Evolutionary conservation across 2,329 filamentous ascomycete species (phyloP).

Genomic region (Penicillium concentricum): DNA sequence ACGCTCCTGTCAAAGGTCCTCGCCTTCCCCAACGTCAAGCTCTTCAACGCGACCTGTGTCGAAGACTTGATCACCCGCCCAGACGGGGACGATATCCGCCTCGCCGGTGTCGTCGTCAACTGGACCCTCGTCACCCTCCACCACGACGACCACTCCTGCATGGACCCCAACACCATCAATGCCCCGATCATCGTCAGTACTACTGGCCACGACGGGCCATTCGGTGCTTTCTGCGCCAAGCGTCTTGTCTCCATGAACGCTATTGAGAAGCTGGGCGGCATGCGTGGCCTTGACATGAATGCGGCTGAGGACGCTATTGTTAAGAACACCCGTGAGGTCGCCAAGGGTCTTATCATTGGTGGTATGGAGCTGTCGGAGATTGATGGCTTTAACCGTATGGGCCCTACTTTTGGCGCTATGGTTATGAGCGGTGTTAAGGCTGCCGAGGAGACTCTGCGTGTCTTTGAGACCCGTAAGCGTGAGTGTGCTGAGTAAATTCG

Average conservation of each 20-base stretch:
- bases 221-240: slow-evolving; percentile 89
- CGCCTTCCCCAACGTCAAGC: slow-evolving; percentile 84
- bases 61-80: slow-evolving; percentile 89
- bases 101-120: slow-evolving; percentile 91
- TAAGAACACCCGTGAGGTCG: slow-evolving; percentile 83
- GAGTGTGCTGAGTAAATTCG: slow-evolving; percentile 63
- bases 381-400: slow-evolving; percentile 90
- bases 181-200: slow-evolving; percentile 84
- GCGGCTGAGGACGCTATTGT: slow-evolving; percentile 89
- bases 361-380: slow-evolving; percentile 93
- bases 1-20: slow-evolving; percentile 83
- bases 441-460: slow-evolving; percentile 76
- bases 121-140: slow-evolving; percentile 90
- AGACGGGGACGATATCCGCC: slow-evolving; percentile 58
- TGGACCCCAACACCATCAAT: slow-evolving; percentile 98
- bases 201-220: slow-evolving; percentile 86
- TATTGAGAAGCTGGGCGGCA: slow-evolving; percentile 80
- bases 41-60: slow-evolving; percentile 91
- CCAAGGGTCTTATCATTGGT: slow-evolving; percentile 85
- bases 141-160: slow-evolving; percentile 87
- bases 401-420: slow-evolving; percentile 86
- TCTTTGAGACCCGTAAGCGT: slow-evolving; percentile 74
- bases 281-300: slow-evolving; percentile 94
- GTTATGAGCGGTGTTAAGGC: slow-evolving; percentile 84
- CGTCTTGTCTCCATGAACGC: slow-evolving; percentile 84